Evolutionary conservation across 305 asterid genomes (phyloP).

Genomic region (Salvia sclarea): DNA sequence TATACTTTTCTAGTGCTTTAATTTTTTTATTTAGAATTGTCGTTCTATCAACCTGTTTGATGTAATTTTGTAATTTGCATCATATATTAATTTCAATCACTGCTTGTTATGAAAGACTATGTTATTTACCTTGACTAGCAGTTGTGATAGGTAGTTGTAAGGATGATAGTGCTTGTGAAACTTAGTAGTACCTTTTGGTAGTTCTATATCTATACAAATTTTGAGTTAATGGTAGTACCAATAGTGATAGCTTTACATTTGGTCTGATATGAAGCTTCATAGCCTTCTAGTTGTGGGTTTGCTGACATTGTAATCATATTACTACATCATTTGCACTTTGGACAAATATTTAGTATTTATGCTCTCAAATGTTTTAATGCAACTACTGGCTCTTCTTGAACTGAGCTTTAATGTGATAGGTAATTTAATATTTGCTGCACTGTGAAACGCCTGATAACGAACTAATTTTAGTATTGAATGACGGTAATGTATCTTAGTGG

Average conservation of each 20-base stretch:
- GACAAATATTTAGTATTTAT: slow-evolving; percentile 5
- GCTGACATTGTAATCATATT: background rate
- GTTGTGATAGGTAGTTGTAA: slow-evolving; percentile 10
- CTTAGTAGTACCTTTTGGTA: slow-evolving; percentile 9
- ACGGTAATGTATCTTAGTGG: background rate
- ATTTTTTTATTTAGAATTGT: slow-evolving; percentile 5
- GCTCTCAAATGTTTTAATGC: background rate
- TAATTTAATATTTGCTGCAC: background rate
- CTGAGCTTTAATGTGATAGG: background rate
- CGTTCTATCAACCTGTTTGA: background rate
- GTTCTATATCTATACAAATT: background rate
- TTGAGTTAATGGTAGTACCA: background rate
- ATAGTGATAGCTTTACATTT: background rate
- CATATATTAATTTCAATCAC: background rate
- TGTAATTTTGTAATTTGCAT: background rate
- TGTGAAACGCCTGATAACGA: background rate
- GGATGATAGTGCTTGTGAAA: slow-evolving; percentile 6
- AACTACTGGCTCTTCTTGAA: background rate
- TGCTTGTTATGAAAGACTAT: background rate
- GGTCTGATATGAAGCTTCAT: background rate
- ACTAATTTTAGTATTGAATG: slow-evolving; percentile 4
- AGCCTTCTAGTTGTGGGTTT: background rate
- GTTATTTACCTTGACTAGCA: background rate
- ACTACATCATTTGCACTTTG: slow-evolving; percentile 1
- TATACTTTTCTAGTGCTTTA: background rate